Conservation (phyloP, 2,329 filamentous ascomycete genomes). For the Phaeomoniella chlamydospora region DNA sequence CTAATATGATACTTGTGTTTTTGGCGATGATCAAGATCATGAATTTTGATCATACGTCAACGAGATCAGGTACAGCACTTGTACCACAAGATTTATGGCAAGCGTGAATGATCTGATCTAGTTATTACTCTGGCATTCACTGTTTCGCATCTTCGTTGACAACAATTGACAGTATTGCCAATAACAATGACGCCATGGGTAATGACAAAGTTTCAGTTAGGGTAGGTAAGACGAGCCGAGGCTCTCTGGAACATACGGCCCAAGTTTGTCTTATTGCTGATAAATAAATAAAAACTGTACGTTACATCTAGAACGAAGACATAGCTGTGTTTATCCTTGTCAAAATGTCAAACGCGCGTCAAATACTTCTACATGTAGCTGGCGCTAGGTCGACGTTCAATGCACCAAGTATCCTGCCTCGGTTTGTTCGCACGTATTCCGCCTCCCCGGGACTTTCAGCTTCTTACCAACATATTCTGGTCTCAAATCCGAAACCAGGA, state of each 20-base stretch:
- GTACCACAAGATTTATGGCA: too few relatives aligned
- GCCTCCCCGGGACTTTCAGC: slow-evolving; percentile 29
- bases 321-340: background rate
- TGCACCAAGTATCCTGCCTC: background rate
- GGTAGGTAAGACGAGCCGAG: background rate
- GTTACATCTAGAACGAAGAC: too few relatives aligned
- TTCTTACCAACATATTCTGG: slow-evolving; percentile 67
- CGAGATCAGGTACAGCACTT: too few relatives aligned
- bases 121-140: too few relatives aligned
- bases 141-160: too few relatives aligned
- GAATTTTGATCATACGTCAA: too few relatives aligned
- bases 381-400: background rate
- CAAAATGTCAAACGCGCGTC: background rate
- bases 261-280: background rate
- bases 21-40: too few relatives aligned
- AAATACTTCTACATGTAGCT: background rate
- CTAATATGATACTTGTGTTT: too few relatives aligned
- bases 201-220: too few relatives aligned
- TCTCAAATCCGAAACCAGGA: slow-evolving; percentile 71
- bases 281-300: background rate
- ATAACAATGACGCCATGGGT: too few relatives aligned
- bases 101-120: too few relatives aligned
- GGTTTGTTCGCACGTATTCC: slow-evolving; percentile 30
- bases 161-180: too few relatives aligned
- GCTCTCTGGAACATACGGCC: background rate